Evolutionary conservation across 2,329 filamentous ascomycete genomes (phyloP).

Genomic region (Akanthomyces dipterigenus): DNA sequence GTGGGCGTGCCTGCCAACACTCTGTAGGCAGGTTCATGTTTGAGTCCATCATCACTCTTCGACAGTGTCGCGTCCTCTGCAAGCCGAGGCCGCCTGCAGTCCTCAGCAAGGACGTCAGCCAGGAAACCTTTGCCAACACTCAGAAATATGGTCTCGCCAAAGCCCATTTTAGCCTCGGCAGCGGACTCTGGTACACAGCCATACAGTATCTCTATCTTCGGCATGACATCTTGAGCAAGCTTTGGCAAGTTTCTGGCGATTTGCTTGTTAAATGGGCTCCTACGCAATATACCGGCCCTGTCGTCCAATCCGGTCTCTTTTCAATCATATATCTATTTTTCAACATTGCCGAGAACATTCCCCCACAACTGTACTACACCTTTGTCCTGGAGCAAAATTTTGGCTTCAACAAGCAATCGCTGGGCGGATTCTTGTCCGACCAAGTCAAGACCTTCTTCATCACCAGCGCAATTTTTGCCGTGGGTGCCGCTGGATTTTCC

Average conservation of each 20-base stretch:
- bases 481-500: constrained; percentile 84
- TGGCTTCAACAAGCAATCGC: constrained; percentile 97
- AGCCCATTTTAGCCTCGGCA: constrained; percentile 78
- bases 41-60: constrained; percentile 80
- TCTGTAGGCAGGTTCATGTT: constrained; percentile 84
- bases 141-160: constrained; percentile 96
- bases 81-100: constrained; percentile 76
- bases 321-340: constrained; percentile 78
- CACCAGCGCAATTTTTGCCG: constrained; percentile 70
- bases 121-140: constrained; percentile 87
- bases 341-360: constrained; percentile 71
- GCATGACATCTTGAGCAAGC: constrained; percentile 79
- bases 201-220: constrained; percentile 87
- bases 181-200: constrained; percentile 73
- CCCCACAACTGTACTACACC: constrained; percentile 80
- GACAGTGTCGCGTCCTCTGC: constrained; percentile 83
- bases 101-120: constrained; percentile 77
- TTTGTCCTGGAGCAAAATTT: constrained; percentile 96
- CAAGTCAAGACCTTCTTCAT: constrained; percentile 86
- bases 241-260: constrained; percentile 77
- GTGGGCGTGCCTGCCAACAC: no score
- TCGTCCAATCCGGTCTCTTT: constrained; percentile 87
- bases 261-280: constrained; percentile 66
- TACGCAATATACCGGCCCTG: constrained; percentile 70
- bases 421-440: constrained; percentile 80